Conservation (phyloP, 306 rosid genomes). For the Sechiopsis laciniata region DNA sequence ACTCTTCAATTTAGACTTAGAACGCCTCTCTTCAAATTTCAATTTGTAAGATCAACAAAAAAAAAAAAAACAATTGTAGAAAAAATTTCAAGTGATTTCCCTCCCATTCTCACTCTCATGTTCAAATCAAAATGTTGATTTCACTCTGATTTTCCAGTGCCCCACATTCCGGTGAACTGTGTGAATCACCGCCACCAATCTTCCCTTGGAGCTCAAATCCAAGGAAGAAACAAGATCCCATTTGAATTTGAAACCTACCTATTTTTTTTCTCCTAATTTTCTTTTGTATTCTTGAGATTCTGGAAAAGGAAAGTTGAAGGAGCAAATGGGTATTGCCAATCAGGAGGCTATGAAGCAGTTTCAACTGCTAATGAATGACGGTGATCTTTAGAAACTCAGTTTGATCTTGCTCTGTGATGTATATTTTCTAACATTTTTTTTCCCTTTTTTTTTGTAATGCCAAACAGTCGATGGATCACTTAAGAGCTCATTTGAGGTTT, state of each 20-base stretch:
- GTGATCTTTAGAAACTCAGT: slow-evolving; percentile 30
- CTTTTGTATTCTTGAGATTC: neutral
- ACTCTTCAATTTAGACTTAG: no score
- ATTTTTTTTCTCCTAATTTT: neutral
- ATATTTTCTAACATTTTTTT: slow-evolving; percentile 17
- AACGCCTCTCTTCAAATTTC: no score
- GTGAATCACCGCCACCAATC: neutral
- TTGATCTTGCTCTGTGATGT: slow-evolving; percentile 34
- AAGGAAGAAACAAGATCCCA: neutral
- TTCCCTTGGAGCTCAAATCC: neutral
- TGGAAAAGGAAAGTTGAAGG: neutral
- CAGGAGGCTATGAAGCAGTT: slow-evolving; percentile 74
- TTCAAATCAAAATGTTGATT: slow-evolving; percentile 11
- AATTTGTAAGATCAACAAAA: no score
- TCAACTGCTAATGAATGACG: slow-evolving; percentile 54
- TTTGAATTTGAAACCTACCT: slow-evolving; percentile 8
- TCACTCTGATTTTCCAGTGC: neutral
- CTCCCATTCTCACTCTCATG: slow-evolving; percentile 12
- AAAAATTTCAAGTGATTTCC: neutral
- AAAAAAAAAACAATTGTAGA: neutral
- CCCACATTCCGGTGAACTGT: neutral
- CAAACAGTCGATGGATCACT: slow-evolving; percentile 58
- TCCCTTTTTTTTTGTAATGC: neutral
- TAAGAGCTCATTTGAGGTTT: slow-evolving; percentile 70
- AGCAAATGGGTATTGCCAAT: slow-evolving; percentile 54